phyloP scores from a whole-genome alignment of 805 yeast species.

The Candida ovalis region DNA sequence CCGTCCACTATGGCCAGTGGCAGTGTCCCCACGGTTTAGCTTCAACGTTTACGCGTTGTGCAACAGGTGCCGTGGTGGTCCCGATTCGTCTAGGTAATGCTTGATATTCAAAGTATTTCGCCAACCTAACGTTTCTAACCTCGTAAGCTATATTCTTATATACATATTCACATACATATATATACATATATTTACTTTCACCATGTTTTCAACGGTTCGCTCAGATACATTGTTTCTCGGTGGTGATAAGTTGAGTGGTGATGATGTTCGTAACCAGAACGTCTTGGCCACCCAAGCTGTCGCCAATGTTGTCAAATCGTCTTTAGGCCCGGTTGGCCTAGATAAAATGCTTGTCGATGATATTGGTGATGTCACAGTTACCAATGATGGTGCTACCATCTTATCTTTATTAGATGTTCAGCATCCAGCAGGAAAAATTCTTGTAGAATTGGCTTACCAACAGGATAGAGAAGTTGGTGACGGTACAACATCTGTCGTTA shows the following conservation, averaged over 20 bases:
- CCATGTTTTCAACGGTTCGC: slow-evolving; percentile 70
- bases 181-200: neutral
- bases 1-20: too few relatives aligned
- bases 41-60: too few relatives aligned
- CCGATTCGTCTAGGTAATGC: neutral
- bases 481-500: slow-evolving; percentile 96
- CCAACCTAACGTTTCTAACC: neutral
- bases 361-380: slow-evolving; percentile 97
- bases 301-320: slow-evolving; percentile 82
- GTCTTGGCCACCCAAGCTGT: slow-evolving; percentile 89
- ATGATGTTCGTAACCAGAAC: slow-evolving; percentile 93
- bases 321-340: slow-evolving; percentile 96
- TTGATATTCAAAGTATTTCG: too few relatives aligned
- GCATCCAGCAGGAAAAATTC: slow-evolving; percentile 97
- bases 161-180: neutral
- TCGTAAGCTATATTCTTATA: neutral
- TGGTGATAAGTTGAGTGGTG: slow-evolving; percentile 94
- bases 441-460: slow-evolving; percentile 96
- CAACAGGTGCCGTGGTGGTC: too few relatives aligned
- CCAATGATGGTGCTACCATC: slow-evolving; percentile 98
- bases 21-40: too few relatives aligned
- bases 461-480: slow-evolving; percentile 99
- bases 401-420: slow-evolving; percentile 87
- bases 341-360: slow-evolving; percentile 99
- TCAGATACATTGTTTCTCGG: slow-evolving; percentile 93